Percentiles rank a stretch among this genome's conserved stretches.
These are phyloP conservation scores for Furcasterigmium furcatum DNA, from an alignment of 2,329 filamentous ascomycete genomes.

Conservation along the genomic window DNA sequence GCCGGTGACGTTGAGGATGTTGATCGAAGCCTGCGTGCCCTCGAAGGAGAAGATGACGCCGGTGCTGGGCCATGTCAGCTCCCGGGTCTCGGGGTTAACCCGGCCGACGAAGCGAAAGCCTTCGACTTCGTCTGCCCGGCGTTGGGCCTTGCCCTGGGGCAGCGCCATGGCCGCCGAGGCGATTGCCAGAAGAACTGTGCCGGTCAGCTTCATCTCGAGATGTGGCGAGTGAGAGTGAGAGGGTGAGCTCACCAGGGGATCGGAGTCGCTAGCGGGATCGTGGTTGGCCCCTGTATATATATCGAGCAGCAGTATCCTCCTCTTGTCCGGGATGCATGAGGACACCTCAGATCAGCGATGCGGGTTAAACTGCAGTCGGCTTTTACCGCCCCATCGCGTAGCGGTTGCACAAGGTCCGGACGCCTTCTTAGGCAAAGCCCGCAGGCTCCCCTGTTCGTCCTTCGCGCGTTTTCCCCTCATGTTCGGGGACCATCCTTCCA, in stretches of 20 bases:
- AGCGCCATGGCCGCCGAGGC: background rate
- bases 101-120: conserved; percentile 27
- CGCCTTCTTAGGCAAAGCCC: background rate
- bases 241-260: no score
- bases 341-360: background rate
- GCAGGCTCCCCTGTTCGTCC: background rate
- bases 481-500: no score
- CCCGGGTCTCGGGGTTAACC: conserved; percentile 35
- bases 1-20: conserved; percentile 23
- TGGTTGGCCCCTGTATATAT: no score
- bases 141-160: background rate
- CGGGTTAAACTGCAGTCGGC: background rate
- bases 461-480: no score
- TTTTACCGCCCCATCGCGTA: background rate
- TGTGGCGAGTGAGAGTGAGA: background rate
- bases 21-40: conserved; percentile 32
- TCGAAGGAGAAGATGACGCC: conserved; percentile 36
- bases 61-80: conserved; percentile 40
- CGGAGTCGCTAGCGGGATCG: no score
- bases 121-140: background rate
- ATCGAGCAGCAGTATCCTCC: background rate
- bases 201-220: background rate
- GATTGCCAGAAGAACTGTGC: background rate
- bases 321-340: background rate
- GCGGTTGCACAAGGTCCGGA: background rate